Evolutionary conservation across 805 yeast genomes (phyloP).

Genomic region (Diddensiella santjacobensis): DNA sequence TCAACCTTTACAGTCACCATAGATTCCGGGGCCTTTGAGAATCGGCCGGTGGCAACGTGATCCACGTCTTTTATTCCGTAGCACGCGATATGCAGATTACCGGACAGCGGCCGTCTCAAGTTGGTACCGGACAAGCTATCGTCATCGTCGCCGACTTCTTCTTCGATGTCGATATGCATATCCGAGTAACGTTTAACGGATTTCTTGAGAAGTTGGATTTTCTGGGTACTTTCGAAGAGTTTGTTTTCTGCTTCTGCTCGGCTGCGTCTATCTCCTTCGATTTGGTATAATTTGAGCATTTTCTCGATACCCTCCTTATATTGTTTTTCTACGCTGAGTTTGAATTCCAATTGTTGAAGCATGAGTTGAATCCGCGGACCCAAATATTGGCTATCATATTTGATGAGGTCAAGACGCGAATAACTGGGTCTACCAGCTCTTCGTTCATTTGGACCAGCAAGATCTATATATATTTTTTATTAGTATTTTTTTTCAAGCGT

Average conservation of each 20-base stretch:
- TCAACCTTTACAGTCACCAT: conserved; percentile 77
- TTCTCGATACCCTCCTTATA: conserved; percentile 91
- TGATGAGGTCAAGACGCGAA: conserved; percentile 60
- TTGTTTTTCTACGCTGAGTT: conserved; percentile 89
- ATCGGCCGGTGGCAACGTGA: conserved; percentile 82
- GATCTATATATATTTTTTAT: neutral
- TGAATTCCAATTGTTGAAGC: conserved; percentile 92
- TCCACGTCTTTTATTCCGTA: conserved; percentile 83
- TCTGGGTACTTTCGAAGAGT: conserved; percentile 74
- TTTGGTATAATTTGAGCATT: conserved; percentile 74
- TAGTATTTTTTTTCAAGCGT: neutral
- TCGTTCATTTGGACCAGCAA: conserved; percentile 8
- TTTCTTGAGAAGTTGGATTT: conserved; percentile 77
- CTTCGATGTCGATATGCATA: conserved; percentile 67
- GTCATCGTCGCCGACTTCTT: conserved; percentile 43
- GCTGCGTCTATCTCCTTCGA: conserved; percentile 86
- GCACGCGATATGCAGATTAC: conserved; percentile 69
- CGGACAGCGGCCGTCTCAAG: conserved; percentile 80
- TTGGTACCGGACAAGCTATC: conserved; percentile 63
- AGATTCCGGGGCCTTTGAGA: conserved; percentile 75
- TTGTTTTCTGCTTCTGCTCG: conserved; percentile 89
- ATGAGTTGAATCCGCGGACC: conserved; percentile 93
- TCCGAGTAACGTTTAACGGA: conserved; percentile 85
- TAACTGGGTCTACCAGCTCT: conserved; percentile 22
- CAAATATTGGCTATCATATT: conserved; percentile 89